Percentiles rank a stretch among this genome's conserved stretches.
phyloP scores from a whole-genome alignment of 164 flowering plant genomes.

The Aristolochia fimbriata region DNA sequence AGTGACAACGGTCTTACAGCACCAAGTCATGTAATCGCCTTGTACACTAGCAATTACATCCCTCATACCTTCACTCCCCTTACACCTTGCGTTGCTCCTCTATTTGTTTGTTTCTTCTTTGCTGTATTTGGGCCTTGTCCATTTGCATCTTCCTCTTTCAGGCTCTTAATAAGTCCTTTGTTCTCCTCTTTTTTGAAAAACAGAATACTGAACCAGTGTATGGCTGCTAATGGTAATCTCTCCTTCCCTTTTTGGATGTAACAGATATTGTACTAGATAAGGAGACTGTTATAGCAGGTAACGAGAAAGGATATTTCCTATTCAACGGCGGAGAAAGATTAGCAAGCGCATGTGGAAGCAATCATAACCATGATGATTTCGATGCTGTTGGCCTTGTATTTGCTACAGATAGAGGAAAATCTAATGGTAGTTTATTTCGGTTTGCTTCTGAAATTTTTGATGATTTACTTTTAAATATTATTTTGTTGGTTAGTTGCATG shows the following conservation, averaged over 20 bases:
- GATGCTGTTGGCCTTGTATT: constrained; percentile 4
- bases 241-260: not conserved
- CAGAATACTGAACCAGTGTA: not conserved
- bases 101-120: too few species aligned
- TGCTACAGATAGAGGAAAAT: constrained; percentile 33
- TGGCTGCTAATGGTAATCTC: not conserved
- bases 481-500: not conserved
- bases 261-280: constrained; percentile 15
- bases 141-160: too few species aligned
- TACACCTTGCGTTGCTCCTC: too few species aligned
- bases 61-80: too few species aligned
- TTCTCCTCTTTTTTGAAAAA: too few species aligned
- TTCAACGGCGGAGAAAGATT: constrained; percentile 21
- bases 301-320: constrained; percentile 30
- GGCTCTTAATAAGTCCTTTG: too few species aligned
- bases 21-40: too few species aligned
- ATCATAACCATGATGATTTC: not conserved
- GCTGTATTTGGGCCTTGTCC: too few species aligned
- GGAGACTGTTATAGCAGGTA: constrained; percentile 34
- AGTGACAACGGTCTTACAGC: too few species aligned
- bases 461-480: not conserved
- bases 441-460: not conserved
- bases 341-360: constrained; percentile 5
- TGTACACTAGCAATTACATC: too few species aligned
- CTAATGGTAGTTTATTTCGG: constrained; percentile 24